Base-by-base conservation (phyloP, 169 alveolate species). In the Plasmodium vivax region DNA sequence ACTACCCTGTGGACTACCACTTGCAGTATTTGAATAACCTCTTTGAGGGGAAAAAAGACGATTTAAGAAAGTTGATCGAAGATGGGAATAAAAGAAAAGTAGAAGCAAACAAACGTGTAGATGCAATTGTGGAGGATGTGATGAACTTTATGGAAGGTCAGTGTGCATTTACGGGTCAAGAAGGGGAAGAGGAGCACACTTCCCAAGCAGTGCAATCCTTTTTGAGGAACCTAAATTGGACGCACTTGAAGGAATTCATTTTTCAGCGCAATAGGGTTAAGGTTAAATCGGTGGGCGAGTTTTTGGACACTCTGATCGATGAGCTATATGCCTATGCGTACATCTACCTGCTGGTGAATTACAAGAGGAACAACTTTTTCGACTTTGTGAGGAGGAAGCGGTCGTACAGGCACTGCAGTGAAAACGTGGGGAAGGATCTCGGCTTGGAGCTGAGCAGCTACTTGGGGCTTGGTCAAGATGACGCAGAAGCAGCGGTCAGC, bases 351-450 rank as follows among this genome's bases (percentile, higher is more conserved):
- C n/a, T 87, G 36, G 41, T 62, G 9, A 87, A 87, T 72, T 87
- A 87, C 47, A 62, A 87, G 43, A 47, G 88, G 62, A 87, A 87
- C 82, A 87, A 87, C 71, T 77, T 87, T 45, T 87, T 87, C 72
- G 88, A 87, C 62, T 87, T 87, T 87, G 71, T 87, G 68, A 87
- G 81, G 81, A 75, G 45, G 19, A 75, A 43, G 81, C 38, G 94
- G 19, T 36, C 88, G 19, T 87, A 87, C 68, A 87, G 94, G 32
- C 94, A 87, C 82, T 87, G 94, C 82, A 87, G 94, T 80, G 94
- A 87, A n/a, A 77, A 87, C 56, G 62, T 30, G 12, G 85, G 88
- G 16, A 87, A 87, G 72, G 94, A 87, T 27, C 62, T 87, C 2
- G 94, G 94, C 7, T 41, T 87, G 38, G 94, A 87, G 81, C 19